These are phyloP conservation scores for Micractinium sp. DNA, from an alignment of 139 green algal species.

Conservation along the genomic window DNA sequence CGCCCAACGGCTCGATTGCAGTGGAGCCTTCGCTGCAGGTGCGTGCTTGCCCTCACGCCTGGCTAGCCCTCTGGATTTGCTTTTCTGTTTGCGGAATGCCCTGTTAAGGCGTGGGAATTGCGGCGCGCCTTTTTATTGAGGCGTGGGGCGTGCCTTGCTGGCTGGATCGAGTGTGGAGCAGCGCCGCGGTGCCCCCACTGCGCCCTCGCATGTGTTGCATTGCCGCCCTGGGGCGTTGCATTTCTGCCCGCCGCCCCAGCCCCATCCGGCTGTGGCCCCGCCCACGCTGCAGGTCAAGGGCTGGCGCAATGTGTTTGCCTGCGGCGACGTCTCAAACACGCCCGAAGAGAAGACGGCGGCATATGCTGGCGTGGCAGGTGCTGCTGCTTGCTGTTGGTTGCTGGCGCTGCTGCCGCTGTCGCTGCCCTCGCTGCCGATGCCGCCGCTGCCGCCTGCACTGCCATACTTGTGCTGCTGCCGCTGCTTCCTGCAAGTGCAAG, in stretches of 20 bases:
- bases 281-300: neutral
- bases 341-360: neutral
- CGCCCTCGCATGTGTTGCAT: neutral
- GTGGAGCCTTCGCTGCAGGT: constrained; percentile 22
- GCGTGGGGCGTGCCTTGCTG: neutral
- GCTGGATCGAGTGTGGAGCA: neutral
- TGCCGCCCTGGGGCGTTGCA: neutral
- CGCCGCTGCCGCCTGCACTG: neutral
- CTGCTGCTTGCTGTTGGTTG: too few species aligned
- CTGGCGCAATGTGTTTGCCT: constrained; percentile 18
- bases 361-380: constrained; percentile 7
- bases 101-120: too few species aligned
- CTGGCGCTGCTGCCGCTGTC: neutral
- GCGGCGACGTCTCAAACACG: neutral
- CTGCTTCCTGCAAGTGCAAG: neutral
- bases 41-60: too few species aligned
- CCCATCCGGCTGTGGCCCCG: too few species aligned
- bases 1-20: neutral
- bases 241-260: neutral
- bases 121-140: too few species aligned
- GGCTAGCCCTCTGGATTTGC: too few species aligned
- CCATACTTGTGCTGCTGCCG: neutral
- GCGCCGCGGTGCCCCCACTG: neutral
- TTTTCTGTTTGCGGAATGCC: too few species aligned
- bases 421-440: neutral